These are phyloP conservation scores for Phanerodontia chrysosporium DNA, from an alignment of 768 basidiomycete genomes.

Conservation along the genomic window DNA sequence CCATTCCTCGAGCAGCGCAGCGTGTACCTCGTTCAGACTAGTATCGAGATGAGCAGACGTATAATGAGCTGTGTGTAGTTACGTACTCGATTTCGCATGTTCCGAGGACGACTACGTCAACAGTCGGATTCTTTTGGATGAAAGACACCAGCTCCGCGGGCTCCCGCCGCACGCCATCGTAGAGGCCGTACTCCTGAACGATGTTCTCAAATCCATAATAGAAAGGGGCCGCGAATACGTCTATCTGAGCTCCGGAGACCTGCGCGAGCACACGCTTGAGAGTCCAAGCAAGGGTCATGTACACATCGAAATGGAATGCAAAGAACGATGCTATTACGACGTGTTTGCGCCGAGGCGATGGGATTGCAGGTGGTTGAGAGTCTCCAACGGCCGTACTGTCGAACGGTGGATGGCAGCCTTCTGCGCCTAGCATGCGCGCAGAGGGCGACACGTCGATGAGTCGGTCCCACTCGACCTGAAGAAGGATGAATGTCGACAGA, in stretches of 20 bases:
- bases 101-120: conserved; percentile 38
- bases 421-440: not conserved
- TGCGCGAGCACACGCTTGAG: conserved; percentile 26
- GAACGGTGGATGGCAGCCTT: not conserved
- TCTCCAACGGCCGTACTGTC: not conserved
- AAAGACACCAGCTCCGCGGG: conserved; percentile 26
- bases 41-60: not conserved
- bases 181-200: conserved; percentile 29
- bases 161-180: conserved; percentile 24
- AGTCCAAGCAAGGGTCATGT: conserved; percentile 33
- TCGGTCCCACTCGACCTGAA: not conserved
- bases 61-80: not conserved
- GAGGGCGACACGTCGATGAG: not conserved
- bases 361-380: not conserved
- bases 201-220: conserved; percentile 30
- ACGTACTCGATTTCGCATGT: conserved; percentile 42
- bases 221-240: conserved; percentile 32
- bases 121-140: conserved; percentile 19
- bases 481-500: not conserved
- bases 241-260: conserved; percentile 20
- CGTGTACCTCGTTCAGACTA: conserved; percentile 23
- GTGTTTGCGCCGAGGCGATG: conserved; percentile 17
- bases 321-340: conserved; percentile 34
- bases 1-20: conserved; percentile 31
- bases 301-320: conserved; percentile 34